Evolutionary conservation across 2,329 filamentous ascomycete species (phyloP), one percentile per base, ranked within the genome.

Genomic region (Stagonosporopsis rhizophila): DNA sequence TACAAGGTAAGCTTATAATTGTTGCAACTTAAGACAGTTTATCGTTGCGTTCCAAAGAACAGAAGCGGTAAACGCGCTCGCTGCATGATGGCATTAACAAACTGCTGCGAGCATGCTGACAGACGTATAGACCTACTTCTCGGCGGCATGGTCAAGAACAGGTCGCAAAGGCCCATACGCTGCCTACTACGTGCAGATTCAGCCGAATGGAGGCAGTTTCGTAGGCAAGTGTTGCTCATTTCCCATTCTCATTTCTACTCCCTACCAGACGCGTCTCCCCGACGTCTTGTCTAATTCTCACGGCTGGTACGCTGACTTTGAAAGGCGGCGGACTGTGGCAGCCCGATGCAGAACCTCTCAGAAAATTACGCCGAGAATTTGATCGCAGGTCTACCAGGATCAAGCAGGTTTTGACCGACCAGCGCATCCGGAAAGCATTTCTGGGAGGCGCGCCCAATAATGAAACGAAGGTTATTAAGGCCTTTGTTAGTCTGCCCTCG

Each of bases 111-210:
- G 20, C 3, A 32, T 19, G 56, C 71, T 75, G 64, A 70, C 56
- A 25, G 56, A 34, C 59, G 30, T 40, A 19, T 47, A 91, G 87
- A 85, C 91, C 50, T 86, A 93, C 77, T 96, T 93, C 76, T 90
- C 89, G 9, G 92, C 89, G 34, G 90, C 91, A 22, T 96, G 91
- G 87, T 95, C 90, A 53, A 87, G 92, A 19, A 96, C 92, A 0
- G 92, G 92, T 19, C 85, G 90, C 51, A 96, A 96, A 76, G 69
- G 70, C 15, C 70, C 68, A 7, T 72, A 72, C 50, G 92, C 92
- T 6, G 89, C 87, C 70, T 96, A 96, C 78, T 96, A 96, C 77
- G 78, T 96, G 19, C 92, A 96, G 74, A 83, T 91, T 61, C 86
- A 94, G 72, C 91, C 92, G 11, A 80, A 79, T 22, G 70, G 67